Percentiles rank a stretch among this genome's conserved stretches.
phyloP scores from a whole-genome alignment of 2,329 filamentous ascomycete genomes.

The Hymenoscyphus salicellus region DNA sequence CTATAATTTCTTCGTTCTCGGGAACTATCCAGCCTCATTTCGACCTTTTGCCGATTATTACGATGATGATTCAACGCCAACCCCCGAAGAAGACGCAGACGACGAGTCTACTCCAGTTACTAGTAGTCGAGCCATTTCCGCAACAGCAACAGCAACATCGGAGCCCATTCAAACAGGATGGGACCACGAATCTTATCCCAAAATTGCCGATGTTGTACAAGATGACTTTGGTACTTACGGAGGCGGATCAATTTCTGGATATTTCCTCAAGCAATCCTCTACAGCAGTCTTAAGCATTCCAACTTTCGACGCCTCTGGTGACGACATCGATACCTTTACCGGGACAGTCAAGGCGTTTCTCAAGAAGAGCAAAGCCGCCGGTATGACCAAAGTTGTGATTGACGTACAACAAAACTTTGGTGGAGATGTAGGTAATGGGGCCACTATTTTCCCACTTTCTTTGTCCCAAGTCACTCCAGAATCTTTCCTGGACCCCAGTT shows the following conservation, averaged over 20 bases:
- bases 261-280: conserved; percentile 26
- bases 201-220: conserved; percentile 21
- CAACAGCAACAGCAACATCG: conserved; percentile 8
- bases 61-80: neutral
- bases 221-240: conserved; percentile 23
- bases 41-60: conserved; percentile 26
- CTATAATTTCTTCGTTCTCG: conserved; percentile 32
- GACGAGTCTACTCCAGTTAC: neutral
- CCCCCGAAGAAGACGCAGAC: neutral
- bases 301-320: conserved; percentile 35
- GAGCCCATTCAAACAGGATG: conserved; percentile 35
- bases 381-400: conserved; percentile 58
- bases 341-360: conserved; percentile 42
- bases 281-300: conserved; percentile 42
- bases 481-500: too few relatives aligned
- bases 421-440: conserved; percentile 40
- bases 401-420: conserved; percentile 61
- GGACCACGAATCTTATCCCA: conserved; percentile 25
- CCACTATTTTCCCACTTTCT: too few relatives aligned
- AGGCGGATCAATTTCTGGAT: conserved; percentile 26
- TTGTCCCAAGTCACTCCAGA: too few relatives aligned
- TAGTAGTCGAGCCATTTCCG: neutral
- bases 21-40: conserved; percentile 12
- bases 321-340: conserved; percentile 34
- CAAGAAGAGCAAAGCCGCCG: conserved; percentile 40